Evolutionary conservation across 139 green algal species (phyloP), one percentile per base, ranked within the genome.

Genomic region (Edaphochlamys debaryana): DNA sequence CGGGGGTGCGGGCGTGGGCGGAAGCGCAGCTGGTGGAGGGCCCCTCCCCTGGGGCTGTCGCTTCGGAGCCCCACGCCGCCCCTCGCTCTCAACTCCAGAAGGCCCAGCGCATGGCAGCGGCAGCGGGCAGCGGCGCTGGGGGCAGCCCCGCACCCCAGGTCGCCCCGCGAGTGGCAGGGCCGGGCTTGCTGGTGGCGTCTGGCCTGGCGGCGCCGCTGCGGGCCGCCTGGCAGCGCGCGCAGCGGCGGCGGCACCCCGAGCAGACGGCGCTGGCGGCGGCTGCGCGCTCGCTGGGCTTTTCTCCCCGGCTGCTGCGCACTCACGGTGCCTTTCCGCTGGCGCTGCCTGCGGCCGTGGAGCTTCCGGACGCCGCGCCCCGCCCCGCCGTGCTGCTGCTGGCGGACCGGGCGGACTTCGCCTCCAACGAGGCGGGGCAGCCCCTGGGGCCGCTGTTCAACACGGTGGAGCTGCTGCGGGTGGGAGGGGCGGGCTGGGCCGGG

Each of bases 371-470:
- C n/a, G 41, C 30, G 38, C 62, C 75, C 25, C 22, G 30, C 17
- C 63, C 60, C 2, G 64, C 76, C 62, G 76, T 82, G 76, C 42
- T 82, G 76, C 63, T 82, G 76, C 63, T 82, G 76, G 76, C 76
- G 63, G 76, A 82, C 27, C 42, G 42, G 22, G 37, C 42, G 5
- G 76, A 82, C 60, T 82, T 82, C 17, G 62, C 63, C 11, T 66
- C 8, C 41, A 82, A 82, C 32, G 45, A 36, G 34, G 32, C 27
- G 60, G 76, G 76, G n/a, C 76, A 82, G 63, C 76, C 76, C 32
- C 76, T 82, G 76, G 76, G 76, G 76, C 63, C 64, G 76, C 63
- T 82, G 76, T 82, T 82, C 64, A 73, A 62, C 20, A 52, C 42
- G 7, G 76, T 82, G 62, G 62, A 82, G 76, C 60, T 82, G 76